Conservation (phyloP, 2,329 filamentous ascomycete species). For the Diaporthe amygdali region DNA sequence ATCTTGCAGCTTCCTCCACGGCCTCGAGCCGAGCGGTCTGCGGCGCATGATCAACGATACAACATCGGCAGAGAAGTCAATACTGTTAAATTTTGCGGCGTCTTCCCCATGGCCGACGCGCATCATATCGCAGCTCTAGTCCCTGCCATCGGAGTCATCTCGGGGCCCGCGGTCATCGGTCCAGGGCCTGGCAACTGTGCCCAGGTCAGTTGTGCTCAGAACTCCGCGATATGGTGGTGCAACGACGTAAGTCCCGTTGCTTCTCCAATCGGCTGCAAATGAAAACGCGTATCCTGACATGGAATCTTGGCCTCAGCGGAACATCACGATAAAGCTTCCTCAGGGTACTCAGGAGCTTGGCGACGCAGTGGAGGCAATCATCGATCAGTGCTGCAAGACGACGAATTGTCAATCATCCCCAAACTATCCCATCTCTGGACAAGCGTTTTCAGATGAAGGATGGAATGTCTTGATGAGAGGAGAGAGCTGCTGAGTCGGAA, state of each 20-base stretch:
- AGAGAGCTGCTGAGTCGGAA: background rate
- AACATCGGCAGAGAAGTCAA: background rate
- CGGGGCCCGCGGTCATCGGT: background rate
- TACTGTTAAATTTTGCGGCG: background rate
- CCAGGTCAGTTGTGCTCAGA: background rate
- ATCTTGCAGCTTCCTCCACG: background rate
- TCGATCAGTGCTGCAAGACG: background rate
- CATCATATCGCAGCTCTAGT: background rate
- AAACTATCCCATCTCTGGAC: background rate
- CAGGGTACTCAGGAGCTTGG: background rate
- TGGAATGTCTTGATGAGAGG: background rate
- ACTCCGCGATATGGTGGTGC: background rate
- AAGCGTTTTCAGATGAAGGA: background rate
- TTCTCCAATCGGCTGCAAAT: accelerated
- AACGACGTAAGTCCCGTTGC: background rate
- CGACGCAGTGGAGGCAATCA: background rate
- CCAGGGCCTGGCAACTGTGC: background rate
- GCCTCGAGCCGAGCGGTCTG: background rate
- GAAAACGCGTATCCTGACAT: background rate
- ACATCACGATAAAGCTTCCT: background rate
- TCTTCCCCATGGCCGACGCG: background rate
- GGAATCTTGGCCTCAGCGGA: background rate
- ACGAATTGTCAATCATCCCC: background rate
- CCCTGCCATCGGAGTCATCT: background rate
- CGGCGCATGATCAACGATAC: background rate